Base-by-base conservation (phyloP, 139 green algal species). In the Nannochloris sp. region DNA sequence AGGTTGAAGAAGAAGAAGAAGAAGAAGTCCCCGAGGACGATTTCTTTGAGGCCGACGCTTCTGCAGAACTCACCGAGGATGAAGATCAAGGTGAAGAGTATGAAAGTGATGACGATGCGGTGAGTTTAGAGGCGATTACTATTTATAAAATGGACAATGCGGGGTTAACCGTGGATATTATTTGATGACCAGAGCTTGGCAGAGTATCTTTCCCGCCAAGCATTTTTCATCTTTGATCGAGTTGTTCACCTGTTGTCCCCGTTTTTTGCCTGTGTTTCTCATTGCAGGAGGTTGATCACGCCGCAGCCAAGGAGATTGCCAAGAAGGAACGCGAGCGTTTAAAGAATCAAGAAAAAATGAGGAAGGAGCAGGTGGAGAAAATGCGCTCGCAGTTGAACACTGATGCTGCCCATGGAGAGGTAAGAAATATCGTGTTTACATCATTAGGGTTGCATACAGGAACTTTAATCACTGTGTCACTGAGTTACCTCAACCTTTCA, bases 311-410 rank as follows among this genome's bases (percentile, higher is more conserved):
- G 45, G 69, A 87, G 24, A 68, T 96, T 0, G 90, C 89, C 1
- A 75, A 76, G 34, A 77, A 74, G 42, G 92, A 98, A 68, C 68
- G 73, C 29, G 81, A 95, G 74, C 77, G 93, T 4, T 77, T 99
- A 10, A 79, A 80, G 53, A 31, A 83, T 55, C 80, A 92, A 67
- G 88, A 90, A 29, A 78, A 85, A 64, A 61, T 79, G 15, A 92
- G 95, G 67, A 87, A 85, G 59, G 79, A 91, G 39, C 63, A 92
- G 64, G 74, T 98, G 54, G 89, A 96, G 47, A 70, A 78, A 24
- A 77, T 97, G 62, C 64, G 85, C 6, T 60, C 79, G 29, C 42
- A 92, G 65, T 82, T 95, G 61, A 96, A 97, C 57, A 36, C 61
- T 2, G 65, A 74, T 24, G 81, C 84, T 12, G 71, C 72, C 2